phyloP scores from a whole-genome alignment of 1,284 basidiomycete genomes.

The Ceratobasidium sp. region DNA sequence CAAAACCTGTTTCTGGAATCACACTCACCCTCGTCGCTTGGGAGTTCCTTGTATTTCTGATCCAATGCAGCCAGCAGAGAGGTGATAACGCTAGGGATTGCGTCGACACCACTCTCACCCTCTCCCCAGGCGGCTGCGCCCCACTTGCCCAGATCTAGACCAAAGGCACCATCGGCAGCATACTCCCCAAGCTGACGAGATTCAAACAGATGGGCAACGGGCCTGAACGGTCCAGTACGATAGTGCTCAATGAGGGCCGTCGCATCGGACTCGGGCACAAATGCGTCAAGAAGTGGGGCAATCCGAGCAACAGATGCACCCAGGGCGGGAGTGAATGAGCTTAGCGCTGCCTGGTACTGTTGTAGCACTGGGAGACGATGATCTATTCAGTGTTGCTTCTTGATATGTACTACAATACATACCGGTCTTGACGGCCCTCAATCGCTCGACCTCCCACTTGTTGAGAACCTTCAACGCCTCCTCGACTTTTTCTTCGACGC shows the following conservation, averaged over 20 bases:
- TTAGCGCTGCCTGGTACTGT: constrained; percentile 81
- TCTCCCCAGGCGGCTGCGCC: constrained; percentile 59
- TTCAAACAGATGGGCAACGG: constrained; percentile 83
- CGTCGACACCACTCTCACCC: constrained; percentile 52
- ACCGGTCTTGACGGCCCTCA: constrained; percentile 85
- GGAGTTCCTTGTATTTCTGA: constrained; percentile 68
- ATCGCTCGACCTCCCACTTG: constrained; percentile 82
- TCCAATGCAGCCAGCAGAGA: constrained; percentile 71
- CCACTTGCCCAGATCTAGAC: constrained; percentile 88
- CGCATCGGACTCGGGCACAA: constrained; percentile 76
- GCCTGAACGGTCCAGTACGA: constrained; percentile 88
- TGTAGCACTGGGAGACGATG: constrained; percentile 66
- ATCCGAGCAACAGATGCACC: constrained; percentile 60
- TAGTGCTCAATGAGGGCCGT: constrained; percentile 86
- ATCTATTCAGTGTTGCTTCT: constrained; percentile 34
- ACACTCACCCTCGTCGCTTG: constrained; percentile 68
- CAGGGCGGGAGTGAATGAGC: constrained; percentile 71
- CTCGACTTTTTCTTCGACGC: constrained; percentile 84
- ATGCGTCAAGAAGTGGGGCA: constrained; percentile 12
- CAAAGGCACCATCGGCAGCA: constrained; percentile 84
- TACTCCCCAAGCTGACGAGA: constrained; percentile 70
- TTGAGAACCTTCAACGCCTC: constrained; percentile 80
- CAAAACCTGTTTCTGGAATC: constrained; percentile 22
- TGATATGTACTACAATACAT: constrained; percentile 41
- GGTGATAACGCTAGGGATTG: constrained; percentile 75